Percentiles rank a stretch among this genome's conserved stretches.
Conservation (phyloP, 495 filamentous ascomycete species). For the Penicillium canescens region DNA sequence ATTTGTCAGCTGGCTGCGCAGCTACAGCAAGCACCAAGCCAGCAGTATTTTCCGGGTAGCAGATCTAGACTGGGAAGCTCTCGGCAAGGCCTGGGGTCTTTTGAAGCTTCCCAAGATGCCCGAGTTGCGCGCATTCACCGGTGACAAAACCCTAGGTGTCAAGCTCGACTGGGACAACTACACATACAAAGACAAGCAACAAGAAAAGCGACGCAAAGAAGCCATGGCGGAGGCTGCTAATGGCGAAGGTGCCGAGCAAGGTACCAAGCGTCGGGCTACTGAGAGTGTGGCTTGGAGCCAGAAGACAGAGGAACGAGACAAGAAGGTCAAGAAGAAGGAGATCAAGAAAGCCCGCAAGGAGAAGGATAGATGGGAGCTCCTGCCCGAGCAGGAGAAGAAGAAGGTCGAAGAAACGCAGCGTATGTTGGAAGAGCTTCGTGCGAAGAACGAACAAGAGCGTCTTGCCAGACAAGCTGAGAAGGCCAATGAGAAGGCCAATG, state of each 20-base stretch:
- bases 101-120: slow-evolving; percentile 93
- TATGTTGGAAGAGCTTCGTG: slow-evolving; percentile 72
- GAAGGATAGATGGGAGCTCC: slow-evolving; percentile 62
- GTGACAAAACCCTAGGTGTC: slow-evolving; percentile 63
- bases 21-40: slow-evolving; percentile 89
- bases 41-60: slow-evolving; percentile 83
- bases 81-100: slow-evolving; percentile 80
- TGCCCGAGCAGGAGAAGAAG: slow-evolving; percentile 72
- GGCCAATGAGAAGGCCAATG: neutral
- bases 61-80: slow-evolving; percentile 80
- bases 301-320: slow-evolving; percentile 70
- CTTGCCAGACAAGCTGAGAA: slow-evolving; percentile 23
- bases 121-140: slow-evolving; percentile 69
- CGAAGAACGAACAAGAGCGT: slow-evolving; percentile 48
- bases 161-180: slow-evolving; percentile 59
- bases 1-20: slow-evolving; percentile 89
- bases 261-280: slow-evolving; percentile 41
- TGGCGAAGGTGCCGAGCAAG: slow-evolving; percentile 24
- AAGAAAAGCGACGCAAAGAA: slow-evolving; percentile 69
- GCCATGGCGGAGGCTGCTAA: slow-evolving; percentile 47
- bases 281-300: slow-evolving; percentile 78
- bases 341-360: slow-evolving; percentile 74
- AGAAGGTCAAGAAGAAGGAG: slow-evolving; percentile 66
- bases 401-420: slow-evolving; percentile 69
- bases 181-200: slow-evolving; percentile 74